A percentile compares a stretch with the other conserved stretches of the same genome.
Conservation (phyloP, 331 rosid species). For the Spiraea crenata region DNA sequence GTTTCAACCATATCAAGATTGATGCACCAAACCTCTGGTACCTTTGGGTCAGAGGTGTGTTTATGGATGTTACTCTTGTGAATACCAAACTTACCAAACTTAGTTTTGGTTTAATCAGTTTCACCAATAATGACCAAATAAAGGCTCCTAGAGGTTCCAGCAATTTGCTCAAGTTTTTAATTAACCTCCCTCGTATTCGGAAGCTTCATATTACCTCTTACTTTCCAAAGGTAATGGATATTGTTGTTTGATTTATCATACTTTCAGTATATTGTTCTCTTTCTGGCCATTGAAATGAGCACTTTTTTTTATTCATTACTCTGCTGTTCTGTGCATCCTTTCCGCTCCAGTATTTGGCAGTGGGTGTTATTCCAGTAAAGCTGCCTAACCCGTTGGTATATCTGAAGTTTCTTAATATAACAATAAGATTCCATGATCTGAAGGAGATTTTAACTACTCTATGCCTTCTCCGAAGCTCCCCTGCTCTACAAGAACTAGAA, state of each 20-base stretch:
- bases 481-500: conserved; percentile 46
- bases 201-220: neutral
- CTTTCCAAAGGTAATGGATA: neutral
- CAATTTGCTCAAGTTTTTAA: neutral
- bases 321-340: neutral
- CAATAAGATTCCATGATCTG: conserved; percentile 41
- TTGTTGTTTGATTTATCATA: neutral
- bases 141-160: neutral
- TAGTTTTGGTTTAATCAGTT: neutral
- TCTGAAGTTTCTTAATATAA: conserved; percentile 46
- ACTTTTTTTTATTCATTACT: neutral
- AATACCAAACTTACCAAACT: neutral
- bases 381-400: neutral
- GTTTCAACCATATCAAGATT: neutral
- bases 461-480: conserved; percentile 54
- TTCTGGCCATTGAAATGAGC: neutral
- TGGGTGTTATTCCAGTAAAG: neutral
- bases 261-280: neutral
- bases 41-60: neutral
- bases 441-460: conserved; percentile 48
- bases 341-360: neutral
- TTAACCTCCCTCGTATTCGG: too few relatives aligned
- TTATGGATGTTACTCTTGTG: neutral
- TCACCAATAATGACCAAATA: neutral
- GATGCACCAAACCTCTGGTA: neutral